A percentile compares a stretch with the other conserved stretches of the same genome.
These are phyloP conservation scores for Clavispora santaluciae DNA, from an alignment of 805 yeast genomes.

Conservation along the genomic window DNA sequence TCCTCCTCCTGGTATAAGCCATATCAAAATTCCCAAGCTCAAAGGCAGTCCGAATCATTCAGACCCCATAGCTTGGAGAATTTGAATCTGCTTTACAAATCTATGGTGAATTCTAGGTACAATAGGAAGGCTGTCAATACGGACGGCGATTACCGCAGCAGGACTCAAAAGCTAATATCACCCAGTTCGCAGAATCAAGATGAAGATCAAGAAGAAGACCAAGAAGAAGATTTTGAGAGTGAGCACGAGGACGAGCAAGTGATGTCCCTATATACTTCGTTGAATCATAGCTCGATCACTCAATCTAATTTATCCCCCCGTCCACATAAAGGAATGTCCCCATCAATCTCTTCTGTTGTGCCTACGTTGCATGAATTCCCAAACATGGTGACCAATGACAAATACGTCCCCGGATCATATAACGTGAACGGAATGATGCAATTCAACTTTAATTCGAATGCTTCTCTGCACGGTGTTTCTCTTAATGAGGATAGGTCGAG, in stretches of 20 bases:
- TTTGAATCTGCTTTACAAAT: constrained; percentile 21
- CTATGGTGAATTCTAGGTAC: constrained; percentile 13
- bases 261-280: constrained; percentile 59
- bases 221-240: constrained; percentile 26
- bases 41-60: background rate
- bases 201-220: constrained; percentile 1
- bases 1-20: constrained; percentile 15
- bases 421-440: constrained; percentile 12
- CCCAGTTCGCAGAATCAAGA: background rate
- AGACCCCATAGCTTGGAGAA: constrained; percentile 21
- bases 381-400: constrained; percentile 28
- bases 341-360: constrained; percentile 18
- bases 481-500: constrained; percentile 13
- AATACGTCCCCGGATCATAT: constrained; percentile 20
- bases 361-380: constrained; percentile 44
- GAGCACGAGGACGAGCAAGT: constrained; percentile 62
- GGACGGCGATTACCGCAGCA: background rate
- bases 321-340: constrained; percentile 7
- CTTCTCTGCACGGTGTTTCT: constrained; percentile 7
- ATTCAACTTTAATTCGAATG: constrained; percentile 14
- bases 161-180: background rate
- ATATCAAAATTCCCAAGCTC: constrained; percentile 9
- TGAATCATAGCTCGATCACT: constrained; percentile 28
- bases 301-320: constrained; percentile 6
- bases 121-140: constrained; percentile 1